Conservation (phyloP, 2,329 filamentous ascomycete genomes). For the Nemania bipapillata region DNA sequence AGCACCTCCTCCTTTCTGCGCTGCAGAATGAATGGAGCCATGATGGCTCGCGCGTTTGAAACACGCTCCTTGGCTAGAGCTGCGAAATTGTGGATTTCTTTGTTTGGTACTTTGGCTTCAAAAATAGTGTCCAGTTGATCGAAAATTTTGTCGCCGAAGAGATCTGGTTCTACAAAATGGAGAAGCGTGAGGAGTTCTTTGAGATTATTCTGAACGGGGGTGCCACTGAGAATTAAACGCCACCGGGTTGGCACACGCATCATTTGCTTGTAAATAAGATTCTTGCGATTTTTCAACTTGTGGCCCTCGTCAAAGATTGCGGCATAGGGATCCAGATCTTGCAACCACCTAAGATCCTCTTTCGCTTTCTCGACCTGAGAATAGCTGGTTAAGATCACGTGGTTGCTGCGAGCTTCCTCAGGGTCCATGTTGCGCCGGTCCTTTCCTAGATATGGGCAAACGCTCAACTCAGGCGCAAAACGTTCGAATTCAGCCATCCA, state of each 20-base stretch:
- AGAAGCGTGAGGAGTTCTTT: slow-evolving; percentile 90
- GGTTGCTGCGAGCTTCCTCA: slow-evolving; percentile 71
- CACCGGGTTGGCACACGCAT: slow-evolving; percentile 82
- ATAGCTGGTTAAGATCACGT: slow-evolving; percentile 70
- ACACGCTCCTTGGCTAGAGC: slow-evolving; percentile 89
- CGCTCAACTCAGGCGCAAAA: slow-evolving; percentile 81
- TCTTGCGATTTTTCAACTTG: slow-evolving; percentile 87
- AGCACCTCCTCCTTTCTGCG: slow-evolving; percentile 93
- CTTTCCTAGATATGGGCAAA: slow-evolving; percentile 75
- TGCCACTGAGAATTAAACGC: slow-evolving; percentile 87
- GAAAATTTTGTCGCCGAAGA: slow-evolving; percentile 77
- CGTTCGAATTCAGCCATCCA: slow-evolving; percentile 91
- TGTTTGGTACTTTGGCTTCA: slow-evolving; percentile 87
- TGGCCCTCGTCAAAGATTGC: slow-evolving; percentile 94
- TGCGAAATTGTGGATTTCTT: slow-evolving; percentile 80
- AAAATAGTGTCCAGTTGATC: slow-evolving; percentile 88
- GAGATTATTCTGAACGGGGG: slow-evolving; percentile 92
- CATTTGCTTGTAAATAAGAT: slow-evolving; percentile 81
- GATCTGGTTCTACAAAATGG: slow-evolving; percentile 88
- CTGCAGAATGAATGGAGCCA: slow-evolving; percentile 93
- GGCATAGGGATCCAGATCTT: slow-evolving; percentile 61
- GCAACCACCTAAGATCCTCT: slow-evolving; percentile 63
- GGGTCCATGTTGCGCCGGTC: slow-evolving; percentile 72
- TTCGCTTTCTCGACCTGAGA: slow-evolving; percentile 65
- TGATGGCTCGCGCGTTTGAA: slow-evolving; percentile 85